Percentiles rank a stretch among this genome's conserved stretches.
phyloP scores from a whole-genome alignment of 75 land plant species.

The Pseudotsuga menziesii region DNA sequence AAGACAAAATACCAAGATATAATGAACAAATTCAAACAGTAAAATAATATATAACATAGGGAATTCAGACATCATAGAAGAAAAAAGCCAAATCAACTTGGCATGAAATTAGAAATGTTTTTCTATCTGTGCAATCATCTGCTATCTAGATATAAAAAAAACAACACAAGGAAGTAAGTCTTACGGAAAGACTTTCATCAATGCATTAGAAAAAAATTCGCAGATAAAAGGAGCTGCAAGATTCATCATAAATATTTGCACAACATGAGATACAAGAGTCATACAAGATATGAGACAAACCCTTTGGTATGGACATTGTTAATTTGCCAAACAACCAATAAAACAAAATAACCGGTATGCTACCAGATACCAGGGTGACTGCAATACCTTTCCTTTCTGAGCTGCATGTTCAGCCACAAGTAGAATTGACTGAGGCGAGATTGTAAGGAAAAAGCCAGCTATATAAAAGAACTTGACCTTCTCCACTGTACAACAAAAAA shows the following conservation, averaged over 20 bases:
- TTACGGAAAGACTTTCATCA: slow-evolving; percentile 78
- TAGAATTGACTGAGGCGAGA: slow-evolving; percentile 84
- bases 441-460: slow-evolving; percentile 95
- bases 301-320: background rate
- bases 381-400: slow-evolving; percentile 69
- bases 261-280: background rate
- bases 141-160: background rate
- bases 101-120: too few relatives aligned
- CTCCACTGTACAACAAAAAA: slow-evolving; percentile 60
- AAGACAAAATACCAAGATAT: background rate
- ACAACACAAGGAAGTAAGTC: slow-evolving; percentile 15
- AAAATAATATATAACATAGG: background rate
- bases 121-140: background rate
- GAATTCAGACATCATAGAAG: background rate
- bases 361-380: background rate
- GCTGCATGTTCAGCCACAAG: slow-evolving; percentile 95
- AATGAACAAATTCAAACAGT: background rate
- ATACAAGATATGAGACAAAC: background rate
- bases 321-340: background rate
- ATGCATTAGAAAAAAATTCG: slow-evolving; percentile 74
- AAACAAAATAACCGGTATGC: background rate
- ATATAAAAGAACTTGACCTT: slow-evolving; percentile 90
- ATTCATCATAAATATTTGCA: slow-evolving; percentile 80
- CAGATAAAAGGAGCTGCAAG: slow-evolving; percentile 98
- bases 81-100: background rate